Evolutionary conservation across 352 stramenopile species (phyloP), one percentile per base, ranked within the genome.

Genomic region (Phytophthora fragariae): DNA sequence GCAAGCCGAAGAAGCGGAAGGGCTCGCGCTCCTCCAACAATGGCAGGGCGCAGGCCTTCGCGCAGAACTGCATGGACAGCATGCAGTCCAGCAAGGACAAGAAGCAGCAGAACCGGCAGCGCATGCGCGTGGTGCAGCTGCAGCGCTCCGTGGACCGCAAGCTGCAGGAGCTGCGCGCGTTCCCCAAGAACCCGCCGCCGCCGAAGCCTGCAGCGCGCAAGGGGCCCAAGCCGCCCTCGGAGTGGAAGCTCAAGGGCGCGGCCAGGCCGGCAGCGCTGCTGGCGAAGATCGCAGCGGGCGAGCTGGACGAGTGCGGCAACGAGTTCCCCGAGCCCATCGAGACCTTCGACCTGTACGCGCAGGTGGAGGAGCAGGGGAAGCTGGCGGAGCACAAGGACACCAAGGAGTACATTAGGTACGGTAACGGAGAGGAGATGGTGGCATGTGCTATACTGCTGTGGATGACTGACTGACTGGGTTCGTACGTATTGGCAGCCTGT

Each of bases 211-310:
- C 77, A 14, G 73, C 80, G 17, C 74, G 75, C 21, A 94, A 87
- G 54, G 90, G 90, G 9, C 90, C 88, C 1, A 83, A 81, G 41
- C 73, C 72, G 5, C 79, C 71, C 8, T 81, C 88, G 0, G 81
- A 95, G 67, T 96, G 88, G 88, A 94, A 94, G 54, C 79, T 96
- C 12, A 94, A 90, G 39, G 90, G 90, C 2, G 86, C 89, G 3
- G 90, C 90, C 3, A 70, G 90, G 37, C 88, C 88, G 1, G 86
- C 86, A 0, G 88, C 86, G 19, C 60, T 96, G 33, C 61, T 96
- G 24, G 88, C 83, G n/a, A 86, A 84, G 50, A 96, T 96, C 33
- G 86, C 80, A 1, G 84, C 80, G 0, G 90, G 90, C n/a, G 90
- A 96, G 70, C 75, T 93, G 69, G 85, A 96, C 65, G 85, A 92